phyloP scores from a whole-genome alignment of 805 yeast genomes.

The Metschnikowia borealis region DNA sequence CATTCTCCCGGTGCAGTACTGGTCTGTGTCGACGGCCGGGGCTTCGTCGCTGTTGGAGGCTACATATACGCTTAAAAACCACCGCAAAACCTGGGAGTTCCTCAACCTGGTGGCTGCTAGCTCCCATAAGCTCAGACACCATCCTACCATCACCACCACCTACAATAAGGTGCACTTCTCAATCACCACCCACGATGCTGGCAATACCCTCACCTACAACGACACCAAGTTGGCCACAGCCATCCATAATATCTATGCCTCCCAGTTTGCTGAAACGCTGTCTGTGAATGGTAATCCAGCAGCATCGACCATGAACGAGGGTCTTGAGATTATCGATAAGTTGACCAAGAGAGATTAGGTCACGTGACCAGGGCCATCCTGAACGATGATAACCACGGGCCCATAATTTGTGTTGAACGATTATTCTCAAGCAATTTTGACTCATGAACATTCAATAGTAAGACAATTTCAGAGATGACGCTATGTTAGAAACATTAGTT shows the following conservation, averaged over 20 bases:
- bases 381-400: too few species aligned
- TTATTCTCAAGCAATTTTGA: too few species aligned
- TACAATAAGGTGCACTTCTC: constrained; percentile 55
- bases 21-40: constrained; percentile 4
- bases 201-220: constrained; percentile 44
- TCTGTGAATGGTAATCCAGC: not conserved
- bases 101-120: constrained; percentile 54
- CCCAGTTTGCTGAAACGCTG: constrained; percentile 6
- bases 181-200: constrained; percentile 64
- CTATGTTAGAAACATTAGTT: too few species aligned
- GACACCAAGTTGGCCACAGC: constrained; percentile 55
- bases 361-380: not conserved
- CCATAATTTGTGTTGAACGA: too few species aligned
- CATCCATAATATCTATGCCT: constrained; percentile 18
- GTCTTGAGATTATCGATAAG: constrained; percentile 14
- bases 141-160: constrained; percentile 63
- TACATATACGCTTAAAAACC: constrained; percentile 43
- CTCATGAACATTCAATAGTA: too few species aligned
- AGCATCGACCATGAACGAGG: constrained; percentile 8
- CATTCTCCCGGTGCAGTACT: constrained; percentile 32
- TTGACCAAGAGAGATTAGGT: constrained; percentile 11
- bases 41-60: constrained; percentile 24
- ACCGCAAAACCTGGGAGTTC: constrained; percentile 65
- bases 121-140: constrained; percentile 60
- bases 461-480: too few species aligned